Percentiles rank a stretch among this genome's conserved stretches.
Evolutionary conservation across 257 asterid genomes (phyloP).

Genomic region (Craterostigma plantagineum): DNA sequence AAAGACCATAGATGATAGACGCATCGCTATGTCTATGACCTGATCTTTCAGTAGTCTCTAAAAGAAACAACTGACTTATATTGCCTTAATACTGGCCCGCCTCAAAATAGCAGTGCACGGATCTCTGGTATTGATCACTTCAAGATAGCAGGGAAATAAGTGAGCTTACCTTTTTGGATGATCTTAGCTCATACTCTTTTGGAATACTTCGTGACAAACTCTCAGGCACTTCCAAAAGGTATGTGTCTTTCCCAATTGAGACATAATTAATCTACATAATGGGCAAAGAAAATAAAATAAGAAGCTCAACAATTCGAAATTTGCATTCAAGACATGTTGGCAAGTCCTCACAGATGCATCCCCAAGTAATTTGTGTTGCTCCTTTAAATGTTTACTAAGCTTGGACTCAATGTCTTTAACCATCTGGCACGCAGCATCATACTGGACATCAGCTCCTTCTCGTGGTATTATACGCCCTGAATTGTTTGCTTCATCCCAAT

Average conservation of each 20-base stretch:
- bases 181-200: constrained; percentile 62
- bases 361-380: constrained; percentile 56
- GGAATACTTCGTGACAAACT: constrained; percentile 48
- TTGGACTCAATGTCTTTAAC: constrained; percentile 51
- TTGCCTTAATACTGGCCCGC: no score
- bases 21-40: no score
- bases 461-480: constrained; percentile 88
- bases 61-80: no score
- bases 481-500: constrained; percentile 83
- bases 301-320: background rate
- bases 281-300: constrained; percentile 2
- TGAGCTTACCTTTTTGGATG: constrained; percentile 70
- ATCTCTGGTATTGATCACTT: no score
- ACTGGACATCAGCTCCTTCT: constrained; percentile 83
- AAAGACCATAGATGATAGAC: background rate
- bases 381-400: constrained; percentile 62
- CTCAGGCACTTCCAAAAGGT: constrained; percentile 93
- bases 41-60: no score
- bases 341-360: constrained; percentile 61
- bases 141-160: no score
- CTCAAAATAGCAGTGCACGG: no score
- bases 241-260: constrained; percentile 68
- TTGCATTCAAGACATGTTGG: background rate
- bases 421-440: constrained; percentile 65
- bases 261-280: constrained; percentile 51